Base-by-base conservation (phyloP, 2,329 filamentous ascomycete species). In the Diaporthe sp. region DNA sequence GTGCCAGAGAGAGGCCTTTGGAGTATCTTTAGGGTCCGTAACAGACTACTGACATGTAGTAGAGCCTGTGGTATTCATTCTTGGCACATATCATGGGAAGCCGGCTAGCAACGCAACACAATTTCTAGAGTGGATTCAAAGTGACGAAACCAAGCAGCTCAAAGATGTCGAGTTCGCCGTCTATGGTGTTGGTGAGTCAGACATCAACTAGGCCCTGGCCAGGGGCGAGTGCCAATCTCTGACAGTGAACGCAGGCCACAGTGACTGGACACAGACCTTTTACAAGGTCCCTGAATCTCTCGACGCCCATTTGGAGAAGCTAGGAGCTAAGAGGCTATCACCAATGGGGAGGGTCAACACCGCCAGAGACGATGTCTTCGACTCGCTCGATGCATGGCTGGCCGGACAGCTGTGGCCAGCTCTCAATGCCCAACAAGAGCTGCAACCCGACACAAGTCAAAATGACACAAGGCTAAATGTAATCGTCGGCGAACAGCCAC, bases 41-140 rank as follows among this genome's bases (percentile, higher is more conserved):
- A 55, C 6, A 55, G 22, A 30, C 8, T 55, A 28, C 17, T 54
- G 25, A 54, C 50, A 8, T 15, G 6, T 4, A 25, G 52, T 28
- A 55, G 52, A 55, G 52, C 52, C 52, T 30, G 28, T 55, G 28
- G 9, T 55, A 30, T 55, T 55, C 25, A 55, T 55, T 19, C 52
- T 55, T 17, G 52, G 52, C 25, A 55, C 52, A 55, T 96, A 95
- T 77, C 93, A 96, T 78, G 94, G 94, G 0, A 87, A 94, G 72
- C 92, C 94, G 0, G 90, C 93, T 0, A 92, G 94, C 76, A 95
- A 96, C 76, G 94, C 93, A 0, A 87, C 85, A 0, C 87, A 90
- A 64, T 95, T 95, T 78, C 88, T 92, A 30, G 84, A 87, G 28
- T 95, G 93, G 93, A 82, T 95, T 8, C 86, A 91, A 9, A 76